Base-by-base conservation (phyloP, 805 yeast species). In the Kuraishia molischiana region DNA sequence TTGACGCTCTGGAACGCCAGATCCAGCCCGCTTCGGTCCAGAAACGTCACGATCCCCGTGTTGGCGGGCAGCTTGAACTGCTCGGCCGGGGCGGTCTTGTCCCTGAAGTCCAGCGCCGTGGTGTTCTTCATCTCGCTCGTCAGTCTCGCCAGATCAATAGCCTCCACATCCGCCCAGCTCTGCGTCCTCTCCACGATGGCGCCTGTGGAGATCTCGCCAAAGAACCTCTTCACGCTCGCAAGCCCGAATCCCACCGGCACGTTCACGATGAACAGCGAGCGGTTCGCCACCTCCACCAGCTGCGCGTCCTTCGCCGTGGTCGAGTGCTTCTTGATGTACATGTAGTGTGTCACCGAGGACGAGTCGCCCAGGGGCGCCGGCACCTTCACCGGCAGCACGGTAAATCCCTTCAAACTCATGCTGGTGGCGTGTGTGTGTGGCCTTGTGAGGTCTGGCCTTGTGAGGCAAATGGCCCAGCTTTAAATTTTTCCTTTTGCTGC, bases 211-310 rank as follows among this genome's bases (percentile, higher is more conserved):
- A 82, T 65, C 11, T 67, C 59, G 38, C 69, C 68, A 48, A 86
- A 74, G 31, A 77, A 68, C 39, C 64, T 66, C 50, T 75, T 79
- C 35, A 86, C 52, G 26, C 63, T 62, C 32, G 67, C 64, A 13
- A 73, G 50, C 19, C 68, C 65, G 5, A 86, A 67, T 40, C 71
- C 68, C 18, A 79, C 59, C 2, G 97, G 96, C 30, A 86, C 59
- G 52, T 89, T 87, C 41, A 82, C 75, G 4, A 81, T 54, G 58
- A 89, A 89, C n/a, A 89, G 56, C 21, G 83, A 69, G 37, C 83
- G 64, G 37, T 71, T 69, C 15, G 53, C 58, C 17, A 67, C 56
- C 24, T 69, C 69, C 2, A 62, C 57, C 24, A 62, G 64, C 37
- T 62, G 62, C 31, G 57, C 52, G 32, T 67, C 61, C 45, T 34